Percentiles rank a stretch among this genome's conserved stretches.
Evolutionary conservation across 371 early-diverging fungal species (phyloP).

Genomic region (Mortierella sp.): DNA sequence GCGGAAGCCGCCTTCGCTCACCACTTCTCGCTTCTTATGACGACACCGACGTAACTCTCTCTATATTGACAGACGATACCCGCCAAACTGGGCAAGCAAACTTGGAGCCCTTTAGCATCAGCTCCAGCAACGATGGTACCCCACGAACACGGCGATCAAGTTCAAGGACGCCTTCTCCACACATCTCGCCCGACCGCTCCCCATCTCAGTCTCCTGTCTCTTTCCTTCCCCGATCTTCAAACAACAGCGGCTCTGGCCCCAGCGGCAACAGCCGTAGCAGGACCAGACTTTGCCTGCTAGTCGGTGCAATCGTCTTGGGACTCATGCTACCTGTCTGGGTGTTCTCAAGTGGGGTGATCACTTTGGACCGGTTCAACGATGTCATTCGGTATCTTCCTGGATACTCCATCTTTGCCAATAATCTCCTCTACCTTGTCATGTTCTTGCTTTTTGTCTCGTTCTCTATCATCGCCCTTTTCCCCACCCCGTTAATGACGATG

Average conservation of each 20-base stretch:
- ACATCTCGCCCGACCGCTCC: slow-evolving; percentile 14
- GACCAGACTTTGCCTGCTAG: slow-evolving; percentile 20
- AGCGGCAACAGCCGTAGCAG: not conserved
- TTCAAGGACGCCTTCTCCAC: slow-evolving; percentile 32
- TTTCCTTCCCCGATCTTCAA: too few relatives aligned
- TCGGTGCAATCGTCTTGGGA: slow-evolving; percentile 9
- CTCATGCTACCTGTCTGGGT: slow-evolving; percentile 34
- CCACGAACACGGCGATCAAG: not conserved
- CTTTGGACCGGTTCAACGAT: slow-evolving; percentile 44
- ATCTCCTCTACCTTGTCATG: slow-evolving; percentile 47
- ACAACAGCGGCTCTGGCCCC: not conserved
- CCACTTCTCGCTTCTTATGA: too few relatives aligned
- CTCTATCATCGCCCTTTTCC: slow-evolving; percentile 23
- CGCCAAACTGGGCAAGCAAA: not conserved
- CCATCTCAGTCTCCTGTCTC: too few relatives aligned
- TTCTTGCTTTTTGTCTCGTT: slow-evolving; percentile 44
- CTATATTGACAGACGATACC: too few relatives aligned
- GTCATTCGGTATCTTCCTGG: slow-evolving; percentile 42
- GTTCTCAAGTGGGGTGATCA: slow-evolving; percentile 31
- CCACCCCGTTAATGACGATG: slow-evolving; percentile 26
- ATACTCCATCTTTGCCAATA: slow-evolving; percentile 45
- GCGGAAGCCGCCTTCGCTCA: too few relatives aligned
- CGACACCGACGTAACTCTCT: too few relatives aligned
- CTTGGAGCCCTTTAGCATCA: slow-evolving; percentile 14
- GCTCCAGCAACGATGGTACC: not conserved